Percentiles rank a stretch among this genome's conserved stretches.
phyloP scores from a whole-genome alignment of 1,139 yeast genomes.

The Blastobotrys illinoisensis region DNA sequence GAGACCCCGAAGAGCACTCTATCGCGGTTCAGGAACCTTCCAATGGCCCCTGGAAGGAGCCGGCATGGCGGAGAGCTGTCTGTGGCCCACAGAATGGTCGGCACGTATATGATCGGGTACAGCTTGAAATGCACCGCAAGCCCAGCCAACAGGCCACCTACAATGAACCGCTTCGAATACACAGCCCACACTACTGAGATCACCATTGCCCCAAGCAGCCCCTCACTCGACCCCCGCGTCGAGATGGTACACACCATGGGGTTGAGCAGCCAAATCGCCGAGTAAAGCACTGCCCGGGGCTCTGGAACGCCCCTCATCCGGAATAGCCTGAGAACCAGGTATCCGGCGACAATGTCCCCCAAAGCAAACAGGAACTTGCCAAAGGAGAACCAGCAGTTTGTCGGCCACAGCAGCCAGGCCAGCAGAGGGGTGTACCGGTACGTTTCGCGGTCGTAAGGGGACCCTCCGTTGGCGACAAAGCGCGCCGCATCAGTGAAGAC shows the following conservation, averaged over 20 bases:
- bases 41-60: constrained; percentile 4
- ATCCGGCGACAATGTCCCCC: constrained; percentile 80
- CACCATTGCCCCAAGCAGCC: constrained; percentile 73
- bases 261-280: constrained; percentile 78
- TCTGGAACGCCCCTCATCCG: constrained; percentile 28
- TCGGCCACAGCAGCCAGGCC: constrained; percentile 78
- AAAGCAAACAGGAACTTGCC: constrained; percentile 75
- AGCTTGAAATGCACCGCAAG: constrained; percentile 83
- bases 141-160: constrained; percentile 65
- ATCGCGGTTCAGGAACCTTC: constrained; percentile 31
- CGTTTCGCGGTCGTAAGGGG: constrained; percentile 83
- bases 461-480: constrained; percentile 54
- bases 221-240: constrained; percentile 91
- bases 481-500: constrained; percentile 90
- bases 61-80: constrained; percentile 12
- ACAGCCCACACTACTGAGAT: constrained; percentile 50
- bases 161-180: constrained; percentile 37
- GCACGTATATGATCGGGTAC: constrained; percentile 80
- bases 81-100: constrained; percentile 44
- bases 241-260: constrained; percentile 95
- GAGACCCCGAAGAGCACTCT: constrained; percentile 45
- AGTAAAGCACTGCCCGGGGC: constrained; percentile 37
- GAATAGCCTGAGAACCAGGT: constrained; percentile 49
- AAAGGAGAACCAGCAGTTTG: constrained; percentile 50
- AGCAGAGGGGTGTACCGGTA: constrained; percentile 88